These are phyloP conservation scores for Diaporthe ilicicola DNA, from an alignment of 2,329 filamentous ascomycete genomes.

Conservation along the genomic window DNA sequence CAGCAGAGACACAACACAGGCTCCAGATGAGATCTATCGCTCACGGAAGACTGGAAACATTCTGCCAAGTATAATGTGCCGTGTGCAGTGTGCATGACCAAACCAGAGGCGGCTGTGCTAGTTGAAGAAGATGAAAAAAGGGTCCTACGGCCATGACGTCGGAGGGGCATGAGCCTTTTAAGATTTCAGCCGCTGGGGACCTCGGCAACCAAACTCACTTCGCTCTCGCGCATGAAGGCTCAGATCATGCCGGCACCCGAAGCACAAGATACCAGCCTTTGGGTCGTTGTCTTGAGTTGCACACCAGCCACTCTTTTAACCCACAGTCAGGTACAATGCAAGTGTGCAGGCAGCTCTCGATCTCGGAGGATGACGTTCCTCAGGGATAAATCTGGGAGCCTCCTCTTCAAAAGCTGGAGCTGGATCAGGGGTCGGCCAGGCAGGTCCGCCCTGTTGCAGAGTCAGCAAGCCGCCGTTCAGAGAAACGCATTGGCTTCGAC, in stretches of 20 bases:
- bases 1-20: neutral
- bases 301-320: neutral
- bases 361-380: neutral
- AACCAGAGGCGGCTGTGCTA: neutral
- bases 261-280: neutral
- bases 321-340: neutral
- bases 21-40: neutral
- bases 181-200: neutral
- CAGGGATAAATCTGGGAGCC: slow-evolving; percentile 3
- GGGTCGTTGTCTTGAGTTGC: neutral
- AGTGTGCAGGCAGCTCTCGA: neutral
- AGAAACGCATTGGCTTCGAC: neutral
- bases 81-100: neutral
- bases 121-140: neutral
- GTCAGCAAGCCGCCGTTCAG: neutral
- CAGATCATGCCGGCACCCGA: neutral
- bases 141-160: neutral
- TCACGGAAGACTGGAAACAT: too few species aligned
- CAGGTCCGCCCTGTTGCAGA: neutral
- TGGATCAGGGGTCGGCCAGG: slow-evolving; percentile 12
- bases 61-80: too few species aligned
- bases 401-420: neutral
- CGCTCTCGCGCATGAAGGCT: neutral
- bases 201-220: slow-evolving; percentile 18
- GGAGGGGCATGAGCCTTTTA: neutral